A percentile compares a stretch with the other conserved stretches of the same genome.
phyloP scores from a whole-genome alignment of 1,284 basidiomycete genomes.

The Ceratorhiza oryzae-sativae region DNA sequence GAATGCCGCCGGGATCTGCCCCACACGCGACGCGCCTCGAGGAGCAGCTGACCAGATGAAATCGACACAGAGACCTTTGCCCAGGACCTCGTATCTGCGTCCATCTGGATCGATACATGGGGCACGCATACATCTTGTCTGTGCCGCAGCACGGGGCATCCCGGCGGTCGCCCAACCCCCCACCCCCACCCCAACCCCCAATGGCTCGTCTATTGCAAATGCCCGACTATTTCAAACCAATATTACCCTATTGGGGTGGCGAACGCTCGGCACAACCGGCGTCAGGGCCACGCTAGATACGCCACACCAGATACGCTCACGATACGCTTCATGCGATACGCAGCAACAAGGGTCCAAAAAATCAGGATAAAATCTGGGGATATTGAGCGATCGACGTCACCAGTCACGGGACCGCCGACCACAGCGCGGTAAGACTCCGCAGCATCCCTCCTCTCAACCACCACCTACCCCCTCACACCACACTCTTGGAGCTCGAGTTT shows the following conservation, averaged over 20 bases:
- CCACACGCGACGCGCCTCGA: conserved; percentile 36
- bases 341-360: too few species aligned
- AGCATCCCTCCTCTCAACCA: too few species aligned
- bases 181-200: background rate
- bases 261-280: background rate
- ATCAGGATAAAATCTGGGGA: too few species aligned
- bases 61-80: conserved; percentile 3
- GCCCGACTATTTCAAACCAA: background rate
- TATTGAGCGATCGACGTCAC: too few species aligned
- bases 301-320: too few species aligned
- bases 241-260: background rate
- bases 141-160: background rate
- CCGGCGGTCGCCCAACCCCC: conserved; percentile 4
- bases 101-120: background rate
- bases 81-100: conserved; percentile 7
- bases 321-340: too few species aligned
- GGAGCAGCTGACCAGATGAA: conserved; percentile 32
- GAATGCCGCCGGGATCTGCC: conserved; percentile 2
- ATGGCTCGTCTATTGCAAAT: background rate
- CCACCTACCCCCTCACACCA: too few species aligned
- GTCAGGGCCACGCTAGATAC: too few species aligned
- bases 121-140: background rate
- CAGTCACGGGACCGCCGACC: too few species aligned
- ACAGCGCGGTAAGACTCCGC: too few species aligned
- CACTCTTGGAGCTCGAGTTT: too few species aligned